Conservation (phyloP, 2,329 filamentous ascomycete genomes). For the Zymoseptoria tritici region DNA sequence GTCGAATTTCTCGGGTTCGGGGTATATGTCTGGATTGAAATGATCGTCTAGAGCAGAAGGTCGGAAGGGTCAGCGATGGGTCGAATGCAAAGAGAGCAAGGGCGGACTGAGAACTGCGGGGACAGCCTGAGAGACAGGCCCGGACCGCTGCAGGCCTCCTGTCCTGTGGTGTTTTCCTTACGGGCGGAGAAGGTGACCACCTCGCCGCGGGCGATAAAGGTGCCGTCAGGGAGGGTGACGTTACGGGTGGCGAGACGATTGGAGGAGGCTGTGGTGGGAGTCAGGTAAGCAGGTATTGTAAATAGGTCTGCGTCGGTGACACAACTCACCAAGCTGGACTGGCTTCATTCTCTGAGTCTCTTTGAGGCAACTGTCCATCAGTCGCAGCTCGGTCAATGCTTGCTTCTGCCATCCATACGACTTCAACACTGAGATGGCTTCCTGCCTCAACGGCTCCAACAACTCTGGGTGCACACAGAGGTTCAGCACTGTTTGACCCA, state of each 20-base stretch:
- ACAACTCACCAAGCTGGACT: neutral
- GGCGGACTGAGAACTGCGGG: no score
- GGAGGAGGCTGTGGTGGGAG: neutral
- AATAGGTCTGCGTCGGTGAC: neutral
- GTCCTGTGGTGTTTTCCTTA: neutral
- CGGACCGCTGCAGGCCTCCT: neutral
- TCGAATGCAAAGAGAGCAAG: no score
- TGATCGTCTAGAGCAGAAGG: constrained; percentile 1
- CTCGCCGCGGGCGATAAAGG: constrained; percentile 20
- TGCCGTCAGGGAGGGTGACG: constrained; percentile 24
- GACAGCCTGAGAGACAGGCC: neutral
- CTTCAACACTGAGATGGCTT: constrained; percentile 21
- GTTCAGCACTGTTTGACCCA: constrained; percentile 20
- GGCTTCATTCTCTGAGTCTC: constrained; percentile 26
- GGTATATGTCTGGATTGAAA: constrained; percentile 11
- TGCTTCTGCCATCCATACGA: constrained; percentile 26
- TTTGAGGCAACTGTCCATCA: constrained; percentile 31
- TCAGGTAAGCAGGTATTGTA: neutral
- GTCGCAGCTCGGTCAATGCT: constrained; percentile 24
- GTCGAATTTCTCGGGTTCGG: constrained; percentile 19
- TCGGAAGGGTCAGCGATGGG: neutral
- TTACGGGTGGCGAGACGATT: constrained; percentile 17
- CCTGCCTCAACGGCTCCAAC: constrained; percentile 15
- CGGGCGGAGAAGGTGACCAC: constrained; percentile 10
- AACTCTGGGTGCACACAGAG: constrained; percentile 21